Evolutionary conservation across 768 basidiomycete species (phyloP).

Genomic region (Paxillus ammoniavirescens): DNA sequence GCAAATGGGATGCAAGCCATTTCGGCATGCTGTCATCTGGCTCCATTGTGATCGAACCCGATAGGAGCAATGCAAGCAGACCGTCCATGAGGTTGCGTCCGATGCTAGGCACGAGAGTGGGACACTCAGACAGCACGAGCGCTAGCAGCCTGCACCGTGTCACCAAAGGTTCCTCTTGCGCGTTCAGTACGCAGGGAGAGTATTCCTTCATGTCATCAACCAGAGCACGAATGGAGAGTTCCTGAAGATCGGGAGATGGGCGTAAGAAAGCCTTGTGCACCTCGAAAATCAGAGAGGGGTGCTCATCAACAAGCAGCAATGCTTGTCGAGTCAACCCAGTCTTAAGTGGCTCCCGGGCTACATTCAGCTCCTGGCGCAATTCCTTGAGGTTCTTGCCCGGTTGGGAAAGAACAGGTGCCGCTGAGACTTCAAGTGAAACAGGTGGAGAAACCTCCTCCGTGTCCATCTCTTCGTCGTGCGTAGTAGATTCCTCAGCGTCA

Average conservation of each 20-base stretch:
- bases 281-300: slow-evolving; percentile 87
- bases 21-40: slow-evolving; percentile 62
- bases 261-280: slow-evolving; percentile 80
- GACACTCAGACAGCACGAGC: slow-evolving; percentile 74
- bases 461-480: slow-evolving; percentile 29
- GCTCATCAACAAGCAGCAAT: slow-evolving; percentile 79
- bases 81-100: slow-evolving; percentile 65
- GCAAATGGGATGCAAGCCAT: slow-evolving; percentile 85
- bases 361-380: slow-evolving; percentile 64
- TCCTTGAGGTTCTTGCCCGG: slow-evolving; percentile 53
- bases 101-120: slow-evolving; percentile 53
- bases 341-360: slow-evolving; percentile 63
- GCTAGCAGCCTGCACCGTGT: slow-evolving; percentile 86
- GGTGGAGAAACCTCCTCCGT: slow-evolving; percentile 19
- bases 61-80: slow-evolving; percentile 64
- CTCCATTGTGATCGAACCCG: slow-evolving; percentile 49
- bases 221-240: slow-evolving; percentile 66
- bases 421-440: slow-evolving; percentile 15
- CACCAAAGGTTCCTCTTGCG: slow-evolving; percentile 72
- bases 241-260: slow-evolving; percentile 53
- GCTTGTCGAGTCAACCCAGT: slow-evolving; percentile 65
- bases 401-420: slow-evolving; percentile 11
- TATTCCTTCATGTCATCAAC: slow-evolving; percentile 75
- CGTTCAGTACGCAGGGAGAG: slow-evolving; percentile 61
- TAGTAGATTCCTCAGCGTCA: slow-evolving; percentile 20